Conservation (phyloP, 257 asterid species). For the Fraxinus pennsylvanica region DNA sequence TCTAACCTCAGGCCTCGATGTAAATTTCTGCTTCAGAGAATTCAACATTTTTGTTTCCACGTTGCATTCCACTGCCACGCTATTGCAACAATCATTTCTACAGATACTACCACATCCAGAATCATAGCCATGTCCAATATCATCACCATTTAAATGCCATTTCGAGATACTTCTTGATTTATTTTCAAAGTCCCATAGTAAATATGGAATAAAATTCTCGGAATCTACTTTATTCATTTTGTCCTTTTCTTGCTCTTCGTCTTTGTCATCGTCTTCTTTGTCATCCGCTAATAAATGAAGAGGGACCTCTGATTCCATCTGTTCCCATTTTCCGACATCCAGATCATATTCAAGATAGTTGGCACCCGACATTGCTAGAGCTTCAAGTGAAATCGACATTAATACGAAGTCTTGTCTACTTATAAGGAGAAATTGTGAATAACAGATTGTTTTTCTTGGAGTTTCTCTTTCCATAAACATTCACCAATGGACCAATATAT, state of each 20-base stretch:
- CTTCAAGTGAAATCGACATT: slow-evolving; percentile 48
- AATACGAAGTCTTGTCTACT: background rate
- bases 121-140: too few relatives aligned
- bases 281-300: slow-evolving; percentile 37
- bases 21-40: background rate
- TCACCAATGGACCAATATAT: background rate
- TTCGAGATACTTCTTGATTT: background rate
- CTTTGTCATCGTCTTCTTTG: slow-evolving; percentile 12
- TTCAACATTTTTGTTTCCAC: background rate
- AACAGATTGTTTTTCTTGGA: background rate
- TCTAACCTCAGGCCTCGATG: background rate
- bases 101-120: too few relatives aligned
- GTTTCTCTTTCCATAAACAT: background rate
- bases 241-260: background rate
- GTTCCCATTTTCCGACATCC: slow-evolving; percentile 33
- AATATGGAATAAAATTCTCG: background rate
- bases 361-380: slow-evolving; percentile 56
- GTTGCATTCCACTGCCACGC: background rate
- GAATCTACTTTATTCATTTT: background rate
- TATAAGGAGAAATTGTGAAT: background rate
- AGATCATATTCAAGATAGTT: slow-evolving; percentile 29
- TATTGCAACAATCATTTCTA: background rate
- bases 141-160: background rate
- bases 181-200: background rate
- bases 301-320: slow-evolving; percentile 29